phyloP scores from a whole-genome alignment of 1,284 basidiomycete genomes.

The Ceratobasidium sp. region DNA sequence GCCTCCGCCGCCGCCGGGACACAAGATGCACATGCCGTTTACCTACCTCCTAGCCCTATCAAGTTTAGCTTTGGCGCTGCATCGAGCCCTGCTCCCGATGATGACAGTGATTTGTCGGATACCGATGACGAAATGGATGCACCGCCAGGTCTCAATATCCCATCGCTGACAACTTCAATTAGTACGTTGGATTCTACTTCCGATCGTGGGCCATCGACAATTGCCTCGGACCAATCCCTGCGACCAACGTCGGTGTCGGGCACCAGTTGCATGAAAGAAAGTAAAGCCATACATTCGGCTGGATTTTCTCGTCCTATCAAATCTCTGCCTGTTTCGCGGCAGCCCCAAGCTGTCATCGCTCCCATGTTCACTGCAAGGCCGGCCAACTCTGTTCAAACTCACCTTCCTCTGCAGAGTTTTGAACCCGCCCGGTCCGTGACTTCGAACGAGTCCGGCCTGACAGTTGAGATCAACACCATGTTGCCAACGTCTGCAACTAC shows the following conservation, averaged over 20 bases:
- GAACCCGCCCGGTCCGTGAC: constrained; percentile 10
- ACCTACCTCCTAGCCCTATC: constrained; percentile 17
- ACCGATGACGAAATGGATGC: not conserved
- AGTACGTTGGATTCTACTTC: constrained; percentile 5
- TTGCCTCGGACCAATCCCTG: not conserved
- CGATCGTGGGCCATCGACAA: constrained; percentile 3
- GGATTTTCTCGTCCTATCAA: constrained; percentile 7
- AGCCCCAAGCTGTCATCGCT: too few species aligned
- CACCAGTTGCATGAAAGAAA: too few species aligned
- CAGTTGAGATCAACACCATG: constrained; percentile 2
- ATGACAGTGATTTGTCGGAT: constrained; percentile 20
- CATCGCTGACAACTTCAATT: constrained; percentile 13
- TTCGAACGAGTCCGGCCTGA: constrained; percentile 18
- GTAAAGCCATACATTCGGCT: too few species aligned
- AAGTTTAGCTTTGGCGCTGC: constrained; percentile 4
- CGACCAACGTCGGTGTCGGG: not conserved
- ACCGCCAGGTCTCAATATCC: constrained; percentile 9
- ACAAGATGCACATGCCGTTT: not conserved
- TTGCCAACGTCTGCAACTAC: constrained; percentile 1
- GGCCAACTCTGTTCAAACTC: not conserved
- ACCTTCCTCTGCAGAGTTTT: not conserved
- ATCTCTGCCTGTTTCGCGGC: constrained; percentile 4
- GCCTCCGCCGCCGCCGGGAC: constrained; percentile 8
- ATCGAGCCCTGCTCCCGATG: not conserved
- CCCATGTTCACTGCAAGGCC: constrained; percentile 1